phyloP scores from a whole-genome alignment of 2,329 filamentous ascomycete species.

The Aspergillus persii region DNA sequence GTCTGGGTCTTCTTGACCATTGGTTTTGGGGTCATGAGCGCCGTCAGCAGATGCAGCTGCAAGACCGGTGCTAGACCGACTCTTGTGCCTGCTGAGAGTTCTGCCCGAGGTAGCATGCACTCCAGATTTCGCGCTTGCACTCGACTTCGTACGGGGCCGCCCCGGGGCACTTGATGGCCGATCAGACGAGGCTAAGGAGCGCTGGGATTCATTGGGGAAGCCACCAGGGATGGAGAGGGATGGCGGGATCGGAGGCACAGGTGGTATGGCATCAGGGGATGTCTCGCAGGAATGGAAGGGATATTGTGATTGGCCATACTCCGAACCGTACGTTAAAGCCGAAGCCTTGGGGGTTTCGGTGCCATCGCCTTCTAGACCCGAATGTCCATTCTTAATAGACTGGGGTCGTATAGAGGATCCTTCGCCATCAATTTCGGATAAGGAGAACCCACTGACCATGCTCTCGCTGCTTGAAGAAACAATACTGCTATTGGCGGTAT shows the following conservation, averaged over 20 bases:
- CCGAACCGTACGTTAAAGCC: slow-evolving; percentile 14
- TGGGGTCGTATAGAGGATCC: slow-evolving; percentile 28
- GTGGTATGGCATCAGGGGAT: slow-evolving; percentile 39
- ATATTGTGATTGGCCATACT: slow-evolving; percentile 10
- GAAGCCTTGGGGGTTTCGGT: slow-evolving; percentile 34
- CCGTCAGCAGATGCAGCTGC: slow-evolving; percentile 18
- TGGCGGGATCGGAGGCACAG: slow-evolving; percentile 46
- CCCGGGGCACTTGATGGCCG: slow-evolving; percentile 35
- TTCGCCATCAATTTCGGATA: slow-evolving; percentile 35
- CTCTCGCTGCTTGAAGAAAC: slow-evolving; percentile 45
- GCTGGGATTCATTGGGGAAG: slow-evolving; percentile 40
- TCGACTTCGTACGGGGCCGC: slow-evolving; percentile 17
- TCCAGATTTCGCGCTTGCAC: slow-evolving; percentile 22
- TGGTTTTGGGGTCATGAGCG: slow-evolving; percentile 9
- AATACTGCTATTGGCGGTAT: slow-evolving; percentile 33
- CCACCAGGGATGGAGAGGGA: slow-evolving; percentile 42
- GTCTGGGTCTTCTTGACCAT: slow-evolving; percentile 20
- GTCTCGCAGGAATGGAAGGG: slow-evolving; percentile 7
- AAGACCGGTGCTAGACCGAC: slow-evolving; percentile 32
- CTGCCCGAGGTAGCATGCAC: slow-evolving; percentile 19
- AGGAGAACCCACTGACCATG: slow-evolving; percentile 42
- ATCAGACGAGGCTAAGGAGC: slow-evolving; percentile 27
- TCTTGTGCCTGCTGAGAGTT: slow-evolving; percentile 35
- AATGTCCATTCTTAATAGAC: slow-evolving; percentile 22
- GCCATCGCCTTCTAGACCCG: slow-evolving; percentile 24